phyloP scores from a whole-genome alignment of 371 early-diverging fungal genomes.

The Vavraia culicis region DNA sequence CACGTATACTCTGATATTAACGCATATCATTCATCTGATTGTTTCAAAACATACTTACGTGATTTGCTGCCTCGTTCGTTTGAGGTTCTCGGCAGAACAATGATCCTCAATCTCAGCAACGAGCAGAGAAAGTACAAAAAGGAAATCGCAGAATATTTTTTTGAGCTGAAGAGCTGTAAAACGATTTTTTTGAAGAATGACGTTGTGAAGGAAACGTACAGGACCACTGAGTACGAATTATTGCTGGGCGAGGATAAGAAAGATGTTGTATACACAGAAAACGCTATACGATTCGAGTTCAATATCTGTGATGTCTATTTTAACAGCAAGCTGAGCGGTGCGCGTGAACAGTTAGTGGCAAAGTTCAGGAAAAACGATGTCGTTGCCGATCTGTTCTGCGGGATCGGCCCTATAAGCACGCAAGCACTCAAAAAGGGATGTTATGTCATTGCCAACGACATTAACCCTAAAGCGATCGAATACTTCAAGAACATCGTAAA shows the following conservation, averaged over 20 bases:
- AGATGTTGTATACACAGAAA: conserved; percentile 53
- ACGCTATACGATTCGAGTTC: conserved; percentile 64
- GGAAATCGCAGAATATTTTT: background rate
- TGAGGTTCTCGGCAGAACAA: too few species aligned
- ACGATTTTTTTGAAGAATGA: conserved; percentile 41
- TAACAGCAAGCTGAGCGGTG: conserved; percentile 84
- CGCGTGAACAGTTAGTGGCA: conserved; percentile 66
- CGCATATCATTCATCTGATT: too few species aligned
- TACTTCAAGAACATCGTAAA: conserved; percentile 60
- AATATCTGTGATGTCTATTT: conserved; percentile 90
- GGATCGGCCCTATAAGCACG: conserved; percentile 86
- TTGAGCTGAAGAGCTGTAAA: conserved; percentile 34
- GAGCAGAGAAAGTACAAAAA: too few species aligned
- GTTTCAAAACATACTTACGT: too few species aligned
- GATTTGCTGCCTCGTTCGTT: too few species aligned
- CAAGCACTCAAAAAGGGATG: conserved; percentile 61
- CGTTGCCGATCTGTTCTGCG: conserved; percentile 76
- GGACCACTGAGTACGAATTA: conserved; percentile 39
- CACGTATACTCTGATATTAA: too few species aligned
- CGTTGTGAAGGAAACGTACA: conserved; percentile 29
- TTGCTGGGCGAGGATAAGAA: conserved; percentile 29
- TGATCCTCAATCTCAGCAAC: too few species aligned
- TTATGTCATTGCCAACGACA: conserved; percentile 77
- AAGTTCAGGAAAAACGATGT: conserved; percentile 52
- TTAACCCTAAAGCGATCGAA: conserved; percentile 68